Percentiles rank a stretch among this genome's conserved stretches.
Conservation (phyloP, 768 basidiomycete species). For the Boletus edulis region DNA sequence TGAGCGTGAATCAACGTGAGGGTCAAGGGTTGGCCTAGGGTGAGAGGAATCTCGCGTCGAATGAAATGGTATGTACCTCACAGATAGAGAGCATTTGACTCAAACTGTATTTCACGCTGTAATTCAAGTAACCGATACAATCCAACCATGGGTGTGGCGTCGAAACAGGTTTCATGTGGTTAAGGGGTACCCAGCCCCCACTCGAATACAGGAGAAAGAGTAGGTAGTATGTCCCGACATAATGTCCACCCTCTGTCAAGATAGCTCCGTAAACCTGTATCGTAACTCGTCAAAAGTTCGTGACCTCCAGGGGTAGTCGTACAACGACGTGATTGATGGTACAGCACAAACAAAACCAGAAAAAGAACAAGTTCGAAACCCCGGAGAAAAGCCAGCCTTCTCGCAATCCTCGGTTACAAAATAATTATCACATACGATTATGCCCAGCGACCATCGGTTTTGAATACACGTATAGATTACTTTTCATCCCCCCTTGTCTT, state of each 20-base stretch:
- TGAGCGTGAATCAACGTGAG: no score
- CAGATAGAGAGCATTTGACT: background rate
- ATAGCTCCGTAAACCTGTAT: background rate
- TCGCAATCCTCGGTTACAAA: slow-evolving; percentile 14
- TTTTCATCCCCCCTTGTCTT: slow-evolving; percentile 6
- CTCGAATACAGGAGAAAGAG: background rate
- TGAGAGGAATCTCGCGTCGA: no score
- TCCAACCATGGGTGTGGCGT: background rate
- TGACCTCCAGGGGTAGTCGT: no score
- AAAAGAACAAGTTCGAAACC: background rate
- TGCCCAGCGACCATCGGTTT: background rate
- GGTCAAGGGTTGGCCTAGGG: no score
- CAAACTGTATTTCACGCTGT: slow-evolving; percentile 3
- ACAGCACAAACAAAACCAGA: background rate
- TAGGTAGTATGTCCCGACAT: no score
- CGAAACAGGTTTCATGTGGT: background rate
- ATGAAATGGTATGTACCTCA: no score
- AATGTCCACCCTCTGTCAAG: background rate
- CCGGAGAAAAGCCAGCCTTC: slow-evolving; percentile 18
- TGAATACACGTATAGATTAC: slow-evolving; percentile 3
- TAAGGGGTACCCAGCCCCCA: background rate
- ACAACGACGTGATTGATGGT: background rate
- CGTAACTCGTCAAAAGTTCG: background rate
- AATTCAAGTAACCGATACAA: background rate
- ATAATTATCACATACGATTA: slow-evolving; percentile 22